Evolutionary conservation across 1,284 basidiomycete genomes (phyloP), one percentile per base, ranked within the genome.

Genomic region (Pseudozyma sp.): DNA sequence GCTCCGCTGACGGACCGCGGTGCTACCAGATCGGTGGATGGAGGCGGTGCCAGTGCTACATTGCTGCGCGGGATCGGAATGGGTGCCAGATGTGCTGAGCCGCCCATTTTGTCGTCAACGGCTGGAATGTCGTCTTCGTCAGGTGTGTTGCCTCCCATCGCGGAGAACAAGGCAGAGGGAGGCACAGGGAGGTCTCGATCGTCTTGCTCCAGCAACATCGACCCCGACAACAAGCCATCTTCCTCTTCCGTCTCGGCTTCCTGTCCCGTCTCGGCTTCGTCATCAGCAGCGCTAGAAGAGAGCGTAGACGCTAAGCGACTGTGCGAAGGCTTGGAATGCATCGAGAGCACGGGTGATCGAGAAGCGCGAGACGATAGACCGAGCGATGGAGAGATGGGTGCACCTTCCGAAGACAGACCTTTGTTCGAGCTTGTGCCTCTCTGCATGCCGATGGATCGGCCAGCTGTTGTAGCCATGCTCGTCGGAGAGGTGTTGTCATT

Each of bases 71-170:
- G 76, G 40, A 81, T 79, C 9, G 79, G 70, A 19, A 79, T 81
- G 35, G 78, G 71, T 18, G 79, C 63, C 6, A 60, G 54, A 53
- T 71, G 55, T 16, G 66, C 31, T 5, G 60, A 64, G 18, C 78
- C 79, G 42, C 79, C 78, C 78, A 79, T 78, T 55, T 64, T 67
- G 59, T 65, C 59, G 40, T 80, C 78, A 35, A 80, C 64, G 9
- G 69, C 77, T 16, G 78, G 79, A 21, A 79, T 80, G 52, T 80
- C 79, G 49, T 79, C 79, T 42, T 77, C 79, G 39, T 69, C 73
- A 5, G 74, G 70, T 39, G 63, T 67, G 8, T 49, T 40, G 9
- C 47, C 66, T 19, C 52, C 71, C 35, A 62, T 50, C 9, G 77
- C 71, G 13, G 72, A 72, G 25, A 74, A 79, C 31, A 64, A 16